Evolutionary conservation across 441 rosid species (phyloP), one percentile per base, ranked within the genome.

Genomic region (Brassica balearica): DNA sequence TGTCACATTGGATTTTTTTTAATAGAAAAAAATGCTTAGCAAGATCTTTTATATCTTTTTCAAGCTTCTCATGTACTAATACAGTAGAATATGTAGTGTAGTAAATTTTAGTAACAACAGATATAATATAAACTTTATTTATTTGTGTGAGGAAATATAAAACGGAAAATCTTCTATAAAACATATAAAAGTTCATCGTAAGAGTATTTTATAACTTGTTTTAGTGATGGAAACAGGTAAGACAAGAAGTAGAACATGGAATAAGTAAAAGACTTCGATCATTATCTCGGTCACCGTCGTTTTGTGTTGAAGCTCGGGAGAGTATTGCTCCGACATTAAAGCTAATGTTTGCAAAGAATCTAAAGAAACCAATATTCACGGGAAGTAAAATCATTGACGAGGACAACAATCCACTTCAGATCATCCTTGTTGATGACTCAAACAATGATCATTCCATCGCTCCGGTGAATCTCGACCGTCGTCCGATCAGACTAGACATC

Each of bases 301-400:
- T 87, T 68, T 83, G 84, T 15, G 76, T 92, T 5, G 84, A 87
- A 79, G 92, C 90, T 11, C 89, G 81, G 1, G 89, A 87, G 38
- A 70, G 14, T 7, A 62, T n/a, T 62, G 20, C 17, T 32, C 87
- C 95, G 53, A 83, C 62, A 72, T 69, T 89, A 1, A 86, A 86
- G 20, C 87, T 95, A 2, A 60, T 76, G 14, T 95, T 91, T 75
- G 69, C 69, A 64, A 83, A 81, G 46, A 82, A 55, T 0, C 89
- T 86, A 25, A 22, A 2, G n/a, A 77, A 81, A 46, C 96, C 94
- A 20, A 88, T 93, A 51, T 95, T 93, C 77, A 95, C 97, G 1
- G 92, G 92, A 6, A 90, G 83, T 84, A 95, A 91, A 81, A 87
- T 95, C 48, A 71, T 65, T 4, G 91, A 82, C 71, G 69, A 5